These are phyloP conservation scores for Didymella exigua DNA, from an alignment of 2,329 filamentous ascomycete genomes.

Conservation along the genomic window DNA sequence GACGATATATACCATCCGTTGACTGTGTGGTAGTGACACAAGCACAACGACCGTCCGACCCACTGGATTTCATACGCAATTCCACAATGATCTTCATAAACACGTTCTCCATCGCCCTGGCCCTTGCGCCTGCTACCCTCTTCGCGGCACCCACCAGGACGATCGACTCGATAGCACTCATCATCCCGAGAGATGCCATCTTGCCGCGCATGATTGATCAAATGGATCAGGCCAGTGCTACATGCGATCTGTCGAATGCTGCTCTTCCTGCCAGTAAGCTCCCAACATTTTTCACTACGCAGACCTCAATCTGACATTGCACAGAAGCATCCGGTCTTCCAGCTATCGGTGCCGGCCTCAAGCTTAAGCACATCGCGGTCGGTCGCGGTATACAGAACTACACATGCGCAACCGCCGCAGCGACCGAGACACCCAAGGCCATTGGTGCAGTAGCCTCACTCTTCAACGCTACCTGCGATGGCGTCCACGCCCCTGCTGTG, in stretches of 20 bases:
- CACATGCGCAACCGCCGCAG: conserved; percentile 70
- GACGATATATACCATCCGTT: conserved; percentile 15
- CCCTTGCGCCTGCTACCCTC: conserved; percentile 41
- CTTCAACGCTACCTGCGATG: conserved; percentile 85
- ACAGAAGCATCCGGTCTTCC: conserved; percentile 65
- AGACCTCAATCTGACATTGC: conserved; percentile 32
- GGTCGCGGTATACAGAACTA: conserved; percentile 95
- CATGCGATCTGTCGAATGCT: conserved; percentile 38
- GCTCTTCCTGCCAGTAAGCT: conserved; percentile 42
- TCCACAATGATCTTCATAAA: conserved; percentile 44
- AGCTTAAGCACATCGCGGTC: conserved; percentile 77
- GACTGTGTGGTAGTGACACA: conserved; percentile 2
- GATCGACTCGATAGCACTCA: conserved; percentile 26
- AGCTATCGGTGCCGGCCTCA: conserved; percentile 63
- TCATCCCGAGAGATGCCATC: conserved; percentile 23
- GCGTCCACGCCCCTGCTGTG: conserved; percentile 70
- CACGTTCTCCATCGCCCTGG: conserved; percentile 39
- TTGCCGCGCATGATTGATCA: conserved; percentile 26
- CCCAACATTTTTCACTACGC: no score
- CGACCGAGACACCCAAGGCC: conserved; percentile 66
- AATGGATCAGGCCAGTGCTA: conserved; percentile 29
- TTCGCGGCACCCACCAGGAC: conserved; percentile 42
- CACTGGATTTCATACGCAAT: not conserved
- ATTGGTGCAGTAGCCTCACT: conserved; percentile 80
- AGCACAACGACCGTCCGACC: not conserved